A percentile compares a stretch with the other conserved stretches of the same genome.
These are phyloP conservation scores for Arthromyces matolae DNA, from an alignment of 768 basidiomycete species.

Conservation along the genomic window DNA sequence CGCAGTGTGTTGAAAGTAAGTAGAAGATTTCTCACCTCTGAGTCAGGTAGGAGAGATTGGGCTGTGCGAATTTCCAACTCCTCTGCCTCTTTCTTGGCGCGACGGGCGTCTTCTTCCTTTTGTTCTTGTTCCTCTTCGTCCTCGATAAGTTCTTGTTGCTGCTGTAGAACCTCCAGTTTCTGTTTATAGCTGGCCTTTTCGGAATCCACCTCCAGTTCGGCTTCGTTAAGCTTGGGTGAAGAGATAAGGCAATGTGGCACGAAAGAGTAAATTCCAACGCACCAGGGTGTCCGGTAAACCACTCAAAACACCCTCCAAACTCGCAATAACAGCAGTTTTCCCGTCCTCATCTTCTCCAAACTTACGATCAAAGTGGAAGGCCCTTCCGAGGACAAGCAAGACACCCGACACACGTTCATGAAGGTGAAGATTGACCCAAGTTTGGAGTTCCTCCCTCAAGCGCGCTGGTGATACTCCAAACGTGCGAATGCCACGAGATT, in stretches of 20 bases:
- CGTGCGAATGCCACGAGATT: slow-evolving; percentile 91
- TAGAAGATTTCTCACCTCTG: slow-evolving; percentile 73
- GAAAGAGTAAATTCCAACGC: slow-evolving; percentile 23
- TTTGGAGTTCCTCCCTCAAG: slow-evolving; percentile 82
- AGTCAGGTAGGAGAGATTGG: slow-evolving; percentile 81
- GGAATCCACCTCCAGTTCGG: slow-evolving; percentile 92
- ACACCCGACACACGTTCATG: slow-evolving; percentile 92
- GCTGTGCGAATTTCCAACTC: slow-evolving; percentile 78
- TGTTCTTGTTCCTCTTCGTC: slow-evolving; percentile 98
- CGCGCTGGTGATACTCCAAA: slow-evolving; percentile 82
- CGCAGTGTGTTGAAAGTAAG: neutral
- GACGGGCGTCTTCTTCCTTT: slow-evolving; percentile 89
- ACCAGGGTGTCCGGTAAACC: slow-evolving; percentile 94
- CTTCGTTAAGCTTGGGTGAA: slow-evolving; percentile 78
- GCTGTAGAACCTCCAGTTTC: slow-evolving; percentile 95
- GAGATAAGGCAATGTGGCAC: slow-evolving; percentile 2
- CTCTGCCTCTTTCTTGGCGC: slow-evolving; percentile 75
- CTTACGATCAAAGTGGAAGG: slow-evolving; percentile 88
- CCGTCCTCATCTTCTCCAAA: slow-evolving; percentile 75
- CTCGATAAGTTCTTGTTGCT: slow-evolving; percentile 99
- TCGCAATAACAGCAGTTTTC: slow-evolving; percentile 74
- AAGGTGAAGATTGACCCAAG: slow-evolving; percentile 92
- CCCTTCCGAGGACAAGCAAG: slow-evolving; percentile 87
- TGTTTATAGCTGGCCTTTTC: slow-evolving; percentile 96
- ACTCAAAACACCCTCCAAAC: slow-evolving; percentile 86